Evolutionary conservation across 495 filamentous ascomycete species (phyloP), one percentile per base, ranked within the genome.

Genomic region (Aspergillus diversus): DNA sequence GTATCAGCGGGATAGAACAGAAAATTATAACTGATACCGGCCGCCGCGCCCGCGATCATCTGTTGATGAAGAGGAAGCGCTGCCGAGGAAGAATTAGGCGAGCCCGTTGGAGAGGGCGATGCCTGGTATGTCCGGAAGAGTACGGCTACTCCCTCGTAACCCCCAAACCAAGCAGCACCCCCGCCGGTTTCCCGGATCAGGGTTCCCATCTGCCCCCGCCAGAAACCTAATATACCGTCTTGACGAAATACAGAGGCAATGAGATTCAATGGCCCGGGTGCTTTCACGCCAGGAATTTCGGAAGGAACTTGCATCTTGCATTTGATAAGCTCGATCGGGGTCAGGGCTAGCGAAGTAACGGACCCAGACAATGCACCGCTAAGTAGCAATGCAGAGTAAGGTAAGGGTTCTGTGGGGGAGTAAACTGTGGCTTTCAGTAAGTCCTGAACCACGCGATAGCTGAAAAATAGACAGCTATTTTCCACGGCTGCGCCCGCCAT

Each of bases 1-100:
- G 95, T 97, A 71, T 99, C 95, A 46, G 96, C 95, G 0, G 95
- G 95, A 75, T 93, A 99, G 80, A 97, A 97, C 33, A 97, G 72
- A 69, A 98, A 97, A 68, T 98, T 99, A 72, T 98, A 99, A 57
- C 84, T 87, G 79, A 98, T 90, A 49, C 95, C 95, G 17, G 94
- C 93, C 13, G 87, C 81, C n/a, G 93, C 93, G n/a, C 93, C 93
- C 13, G 92, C 91, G 9, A 92, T 74, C 68, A 95, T 87, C 73
- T 95, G 91, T 69, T 96, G 92, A 75, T 86, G 86, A n/a, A 96
- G 66, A 6, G 77, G 67, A 6, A 80, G 66, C 1, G 63, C 34
- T 12, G 69, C 60, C 4, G 68, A 50, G 8, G 61, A 63, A 5
- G 60, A 42, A 11, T 54, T 55, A 1, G 64, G 37, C 6, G 46